Percentiles rank a stretch among this genome's conserved stretches.
phyloP scores from a whole-genome alignment of 2,329 filamentous ascomycete genomes.

The Microdochium nivale region DNA sequence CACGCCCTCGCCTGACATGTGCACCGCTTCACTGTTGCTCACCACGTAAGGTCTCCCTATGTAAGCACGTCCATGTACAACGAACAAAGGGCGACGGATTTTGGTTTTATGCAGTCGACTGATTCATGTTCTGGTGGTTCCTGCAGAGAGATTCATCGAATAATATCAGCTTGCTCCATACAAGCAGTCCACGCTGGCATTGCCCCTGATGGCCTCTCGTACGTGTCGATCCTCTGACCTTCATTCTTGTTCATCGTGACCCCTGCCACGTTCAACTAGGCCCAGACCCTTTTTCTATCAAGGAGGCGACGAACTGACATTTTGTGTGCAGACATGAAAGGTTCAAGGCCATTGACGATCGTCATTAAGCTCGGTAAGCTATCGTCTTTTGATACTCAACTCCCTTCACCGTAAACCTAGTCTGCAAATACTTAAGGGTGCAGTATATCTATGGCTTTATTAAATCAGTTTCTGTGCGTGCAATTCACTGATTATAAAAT shows the following conservation, averaged over 20 bases:
- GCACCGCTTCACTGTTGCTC: neutral
- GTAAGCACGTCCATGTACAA: neutral
- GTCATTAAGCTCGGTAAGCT: constrained; percentile 80
- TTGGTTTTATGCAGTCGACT: neutral
- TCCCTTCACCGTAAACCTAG: no score
- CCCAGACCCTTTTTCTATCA: no score
- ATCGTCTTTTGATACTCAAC: no score
- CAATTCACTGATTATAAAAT: constrained; percentile 1
- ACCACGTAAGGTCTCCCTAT: neutral
- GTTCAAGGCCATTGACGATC: constrained; percentile 58
- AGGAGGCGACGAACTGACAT: neutral
- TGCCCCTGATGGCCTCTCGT: neutral
- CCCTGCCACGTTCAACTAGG: no score
- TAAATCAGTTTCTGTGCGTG: neutral
- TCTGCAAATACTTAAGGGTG: no score
- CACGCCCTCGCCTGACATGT: neutral
- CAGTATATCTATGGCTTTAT: no score
- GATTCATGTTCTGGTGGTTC: neutral
- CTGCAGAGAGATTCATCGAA: neutral
- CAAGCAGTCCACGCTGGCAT: neutral
- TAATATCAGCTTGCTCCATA: neutral
- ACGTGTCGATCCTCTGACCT: neutral
- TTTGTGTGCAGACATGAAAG: constrained; percentile 54
- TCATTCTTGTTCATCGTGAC: neutral
- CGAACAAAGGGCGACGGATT: neutral